Base-by-base conservation (phyloP, 1,284 basidiomycete genomes). In the Papiliotrema flavescens region DNA sequence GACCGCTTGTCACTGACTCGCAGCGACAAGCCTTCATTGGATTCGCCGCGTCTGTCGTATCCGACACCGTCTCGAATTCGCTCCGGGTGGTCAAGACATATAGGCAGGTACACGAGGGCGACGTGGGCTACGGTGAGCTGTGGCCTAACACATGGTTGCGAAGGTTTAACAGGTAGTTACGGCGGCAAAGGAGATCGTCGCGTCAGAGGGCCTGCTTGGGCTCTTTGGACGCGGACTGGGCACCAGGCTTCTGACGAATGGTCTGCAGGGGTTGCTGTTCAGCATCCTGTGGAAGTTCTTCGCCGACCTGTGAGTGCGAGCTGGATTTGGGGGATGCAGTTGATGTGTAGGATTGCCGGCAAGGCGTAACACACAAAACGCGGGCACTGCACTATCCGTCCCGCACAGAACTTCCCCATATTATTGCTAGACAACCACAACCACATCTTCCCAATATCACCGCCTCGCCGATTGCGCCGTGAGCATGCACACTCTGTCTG, bases 71-170 rank as follows among this genome's bases (percentile, higher is more conserved):
- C 44, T 89, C 87, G 49, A 94, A 95, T 77, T 90, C 86, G 5
- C 78, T 95, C 1, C 83, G 89, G n/a, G 90, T 95, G 3, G 78
- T 95, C 66, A 95, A 94, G 80, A 94, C 91, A 0, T 94, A 93
- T 75, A 80, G 91, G 17, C 91, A 95, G 72, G 89, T 91, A 17
- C 85, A 91, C 70, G 85, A 86, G 56, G 84, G 83, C 2, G 81
- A 84, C 34, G 85, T 94, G 15, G 83, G 85, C 2, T 95, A 94
- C 70, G 56, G 79, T 78, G 51, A 59, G 76, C 69, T 20, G 9
- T 4, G 6, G 34, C 23, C n/a, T 13, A 35, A 8, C 15, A 28
- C 26, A 17, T 6, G 44, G 15, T 14, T 43, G 2, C 1, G 45
- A 11, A 14, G 34, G 9, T 35, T 50, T 32, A 22, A 26, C n/a